Conservation (phyloP, 1,284 basidiomycete genomes). For the Laetiporus sulphureus region DNA sequence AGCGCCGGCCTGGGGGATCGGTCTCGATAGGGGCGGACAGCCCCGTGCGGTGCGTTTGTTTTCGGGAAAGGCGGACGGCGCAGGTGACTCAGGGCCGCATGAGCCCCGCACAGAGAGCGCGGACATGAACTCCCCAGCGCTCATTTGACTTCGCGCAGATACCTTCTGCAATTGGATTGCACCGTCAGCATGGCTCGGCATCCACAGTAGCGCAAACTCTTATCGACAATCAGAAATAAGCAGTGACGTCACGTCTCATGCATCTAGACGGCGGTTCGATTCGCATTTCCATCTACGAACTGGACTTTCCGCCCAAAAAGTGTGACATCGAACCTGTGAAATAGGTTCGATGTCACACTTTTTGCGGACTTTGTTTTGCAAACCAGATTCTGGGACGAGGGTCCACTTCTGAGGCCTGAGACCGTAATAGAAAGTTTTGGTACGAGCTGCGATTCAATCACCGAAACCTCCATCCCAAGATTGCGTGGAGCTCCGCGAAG, state of each 20-base stretch:
- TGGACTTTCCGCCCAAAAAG: not conserved
- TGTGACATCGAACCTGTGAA: too few species aligned
- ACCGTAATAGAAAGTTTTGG: too few species aligned
- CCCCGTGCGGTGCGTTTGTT: too few species aligned
- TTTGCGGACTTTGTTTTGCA: too few species aligned
- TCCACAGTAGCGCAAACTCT: not conserved
- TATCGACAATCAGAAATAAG: conserved; percentile 8
- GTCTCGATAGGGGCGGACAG: too few species aligned
- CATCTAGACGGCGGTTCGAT: not conserved
- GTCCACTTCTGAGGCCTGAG: too few species aligned
- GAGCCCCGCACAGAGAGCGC: not conserved
- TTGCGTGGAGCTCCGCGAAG: not conserved
- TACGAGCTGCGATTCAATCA: too few species aligned
- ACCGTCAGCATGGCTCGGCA: conserved; percentile 1
- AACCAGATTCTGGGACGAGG: too few species aligned
- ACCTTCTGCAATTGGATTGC: not conserved
- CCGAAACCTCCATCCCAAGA: too few species aligned
- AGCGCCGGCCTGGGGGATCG: too few species aligned
- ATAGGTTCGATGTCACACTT: not conserved
- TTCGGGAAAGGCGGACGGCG: too few species aligned
- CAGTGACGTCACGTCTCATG: conserved; percentile 1
- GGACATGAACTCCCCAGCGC: too few species aligned
- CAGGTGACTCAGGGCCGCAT: not conserved
- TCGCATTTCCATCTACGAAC: not conserved
- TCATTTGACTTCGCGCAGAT: not conserved